phyloP scores from a whole-genome alignment of 148 eudicot genomes.

The Chenopodium formosanum region DNA sequence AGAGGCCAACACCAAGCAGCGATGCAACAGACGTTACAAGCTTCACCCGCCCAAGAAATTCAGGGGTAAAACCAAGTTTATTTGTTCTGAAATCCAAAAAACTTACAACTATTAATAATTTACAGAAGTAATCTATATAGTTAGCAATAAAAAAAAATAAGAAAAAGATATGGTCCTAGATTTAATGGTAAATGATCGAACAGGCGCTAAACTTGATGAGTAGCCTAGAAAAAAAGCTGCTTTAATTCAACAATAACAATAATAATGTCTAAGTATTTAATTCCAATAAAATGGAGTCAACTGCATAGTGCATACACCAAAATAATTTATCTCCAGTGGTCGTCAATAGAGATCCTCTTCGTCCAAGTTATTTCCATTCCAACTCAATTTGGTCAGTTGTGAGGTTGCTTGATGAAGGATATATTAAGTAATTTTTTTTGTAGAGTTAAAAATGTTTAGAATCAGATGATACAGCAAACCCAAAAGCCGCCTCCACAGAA shows the following conservation, averaged over 20 bases:
- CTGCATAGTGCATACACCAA: too few relatives aligned
- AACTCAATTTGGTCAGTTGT: background rate
- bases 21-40: conserved; percentile 95
- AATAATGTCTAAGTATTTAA: too few relatives aligned
- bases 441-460: background rate
- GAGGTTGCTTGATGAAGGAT: background rate
- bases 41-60: conserved; percentile 96
- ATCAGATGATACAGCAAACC: background rate
- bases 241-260: background rate
- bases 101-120: background rate
- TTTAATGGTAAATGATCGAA: background rate
- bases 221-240: background rate
- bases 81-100: conserved; percentile 68
- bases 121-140: background rate
- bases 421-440: background rate
- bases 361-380: background rate
- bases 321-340: too few relatives aligned
- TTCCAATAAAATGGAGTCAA: too few relatives aligned
- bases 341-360: too few relatives aligned
- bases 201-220: background rate
- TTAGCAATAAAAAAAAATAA: background rate
- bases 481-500: background rate
- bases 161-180: background rate
- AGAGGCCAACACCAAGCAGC: conserved; percentile 87
- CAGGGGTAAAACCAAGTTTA: conserved; percentile 88